These are phyloP conservation scores for Yarrowia sp. DNA, from an alignment of 805 yeast genomes.

Conservation along the genomic window DNA sequence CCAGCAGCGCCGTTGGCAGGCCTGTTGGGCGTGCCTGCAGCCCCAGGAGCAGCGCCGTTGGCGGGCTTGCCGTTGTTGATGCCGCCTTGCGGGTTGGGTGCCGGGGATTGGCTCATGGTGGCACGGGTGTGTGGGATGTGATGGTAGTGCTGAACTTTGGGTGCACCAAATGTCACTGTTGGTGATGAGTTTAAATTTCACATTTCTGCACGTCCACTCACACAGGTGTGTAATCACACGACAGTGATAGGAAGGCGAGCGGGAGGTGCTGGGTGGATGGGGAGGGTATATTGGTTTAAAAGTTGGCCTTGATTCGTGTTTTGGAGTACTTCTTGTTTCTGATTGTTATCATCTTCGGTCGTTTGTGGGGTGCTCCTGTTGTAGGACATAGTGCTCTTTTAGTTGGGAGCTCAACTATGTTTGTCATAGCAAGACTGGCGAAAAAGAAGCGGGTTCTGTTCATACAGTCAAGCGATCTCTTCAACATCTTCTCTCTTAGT, in stretches of 20 bases:
- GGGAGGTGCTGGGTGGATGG: too few relatives aligned
- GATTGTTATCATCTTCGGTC: too few relatives aligned
- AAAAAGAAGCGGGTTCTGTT: too few relatives aligned
- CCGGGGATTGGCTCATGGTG: slow-evolving; percentile 26
- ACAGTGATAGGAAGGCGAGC: neutral
- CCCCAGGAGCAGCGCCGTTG: slow-evolving; percentile 20
- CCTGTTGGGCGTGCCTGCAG: slow-evolving; percentile 19
- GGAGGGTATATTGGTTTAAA: too few relatives aligned
- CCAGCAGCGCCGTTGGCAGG: slow-evolving; percentile 20
- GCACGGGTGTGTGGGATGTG: neutral
- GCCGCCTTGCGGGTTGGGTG: slow-evolving; percentile 20
- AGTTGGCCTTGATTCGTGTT: neutral
- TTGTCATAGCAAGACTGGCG: too few relatives aligned
- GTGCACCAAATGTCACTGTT: neutral
- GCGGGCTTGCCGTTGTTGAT: slow-evolving; percentile 23
- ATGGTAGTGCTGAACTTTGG: slow-evolving; percentile 2
- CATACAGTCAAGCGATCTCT: too few relatives aligned
- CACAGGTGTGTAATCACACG: neutral
- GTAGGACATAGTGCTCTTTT: too few relatives aligned
- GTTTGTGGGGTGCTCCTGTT: too few relatives aligned
- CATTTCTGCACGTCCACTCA: neutral
- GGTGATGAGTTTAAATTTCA: slow-evolving; percentile 18
- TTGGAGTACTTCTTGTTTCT: too few relatives aligned
- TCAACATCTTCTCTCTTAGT: too few relatives aligned
- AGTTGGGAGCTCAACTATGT: too few relatives aligned